Base-by-base conservation (phyloP, 2,329 filamentous ascomycete species). In the Chaetomium strumarium region DNA sequence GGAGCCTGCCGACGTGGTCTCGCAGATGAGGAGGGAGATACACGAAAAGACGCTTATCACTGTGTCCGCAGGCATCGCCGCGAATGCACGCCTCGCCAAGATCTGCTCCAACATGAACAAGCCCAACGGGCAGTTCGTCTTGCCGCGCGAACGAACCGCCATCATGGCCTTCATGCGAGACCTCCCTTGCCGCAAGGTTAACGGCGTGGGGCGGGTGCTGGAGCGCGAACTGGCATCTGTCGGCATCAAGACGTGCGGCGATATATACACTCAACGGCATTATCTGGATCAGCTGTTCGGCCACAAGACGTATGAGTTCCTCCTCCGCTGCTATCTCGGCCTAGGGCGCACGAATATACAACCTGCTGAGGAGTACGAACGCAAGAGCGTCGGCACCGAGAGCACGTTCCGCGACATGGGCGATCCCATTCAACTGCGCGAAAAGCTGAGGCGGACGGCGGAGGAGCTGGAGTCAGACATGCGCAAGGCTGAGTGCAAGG, bases 31-130 rank as follows among this genome's bases (percentile, higher is more conserved):
- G 10, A 75, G 76, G 11, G 83, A 95, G 63, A 81, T 99, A 1
- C 76, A 86, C 36, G 79, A 88, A 55, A 83, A 80, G 62, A 86
- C 90, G 0, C 83, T 85, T 37, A 85, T 99, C 52, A 96, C 91
- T 0, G 85, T 99, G 3, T 96, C 91, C 14, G 93, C 92, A 0
- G 93, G 93, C 0, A 96, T 99, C 55, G 92, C 90, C 1, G 87
- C 90, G 1, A 99, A 99, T 67, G 85, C 91, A 0, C 92, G 90
- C 65, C 76, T 99, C 13, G 92, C 93, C 30, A 99, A 99, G 70
- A 96, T 99, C 31, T 90, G 87, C 62, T 95, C 90, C 16, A 96
- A 99, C 65, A 82, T 86, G 67, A 96, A 97, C 69, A 99, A 99
- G 65, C 93, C 93, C 0, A 95, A 99, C 62, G 93, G 93, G 0